Percentiles rank a stretch among this genome's conserved stretches.
These are phyloP conservation scores for Flaveria ramosissima DNA, from an alignment of 129 eudicot species.

Conservation along the genomic window DNA sequence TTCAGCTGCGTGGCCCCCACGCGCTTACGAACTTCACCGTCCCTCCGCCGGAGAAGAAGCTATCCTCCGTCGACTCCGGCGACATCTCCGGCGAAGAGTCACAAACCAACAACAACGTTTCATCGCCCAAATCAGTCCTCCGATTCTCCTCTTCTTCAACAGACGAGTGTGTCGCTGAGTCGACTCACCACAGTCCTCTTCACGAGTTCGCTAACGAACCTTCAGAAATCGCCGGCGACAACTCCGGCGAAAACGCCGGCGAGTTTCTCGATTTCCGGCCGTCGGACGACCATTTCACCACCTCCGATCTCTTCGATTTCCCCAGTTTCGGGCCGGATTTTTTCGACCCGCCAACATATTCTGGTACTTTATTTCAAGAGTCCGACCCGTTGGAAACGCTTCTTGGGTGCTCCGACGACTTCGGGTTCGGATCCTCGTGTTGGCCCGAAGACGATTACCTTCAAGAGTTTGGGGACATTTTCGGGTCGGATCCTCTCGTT, in stretches of 20 bases:
- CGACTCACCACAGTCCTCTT: conserved; percentile 30
- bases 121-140: conserved; percentile 70
- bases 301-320: conserved; percentile 46
- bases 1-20: conserved; percentile 91
- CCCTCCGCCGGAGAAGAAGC: conserved; percentile 37
- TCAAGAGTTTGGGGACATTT: conserved; percentile 72
- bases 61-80: conserved; percentile 37
- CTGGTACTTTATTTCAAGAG: conserved; percentile 31
- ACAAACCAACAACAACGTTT: conserved; percentile 26
- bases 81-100: conserved; percentile 67
- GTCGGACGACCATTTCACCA: conserved; percentile 34
- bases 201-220: conserved; percentile 31
- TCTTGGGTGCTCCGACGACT: conserved; percentile 30
- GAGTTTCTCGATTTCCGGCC: conserved; percentile 40
- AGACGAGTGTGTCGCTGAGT: conserved; percentile 46
- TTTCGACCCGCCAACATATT: conserved; percentile 40
- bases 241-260: conserved; percentile 35
- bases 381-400: conserved; percentile 25
- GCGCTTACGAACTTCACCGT: conserved; percentile 83
- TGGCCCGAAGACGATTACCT: conserved; percentile 61
- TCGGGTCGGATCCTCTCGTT: conserved; percentile 88
- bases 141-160: conserved; percentile 39
- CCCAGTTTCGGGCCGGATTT: conserved; percentile 53
- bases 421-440: conserved; percentile 41
- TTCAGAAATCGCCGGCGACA: background rate